Evolutionary conservation across 2,329 filamentous ascomycete genomes (phyloP), one percentile per base, ranked within the genome.

Genomic region (Colletotrichum euphorbiae): DNA sequence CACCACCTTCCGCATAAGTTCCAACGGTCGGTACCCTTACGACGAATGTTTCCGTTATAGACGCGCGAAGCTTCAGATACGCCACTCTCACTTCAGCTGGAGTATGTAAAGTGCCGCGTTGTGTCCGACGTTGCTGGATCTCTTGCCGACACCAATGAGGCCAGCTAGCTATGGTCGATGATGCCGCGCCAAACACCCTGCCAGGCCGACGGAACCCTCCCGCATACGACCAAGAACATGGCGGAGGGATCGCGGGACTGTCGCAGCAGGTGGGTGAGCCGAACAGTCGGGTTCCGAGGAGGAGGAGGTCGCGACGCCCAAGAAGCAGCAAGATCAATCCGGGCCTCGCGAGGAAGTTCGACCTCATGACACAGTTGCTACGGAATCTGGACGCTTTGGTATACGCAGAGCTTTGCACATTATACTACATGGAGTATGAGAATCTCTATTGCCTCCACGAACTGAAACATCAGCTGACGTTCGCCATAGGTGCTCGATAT

Each of bases 341-440:
- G 58, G 77, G 84, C 71, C 77, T 87, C 73, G 77, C 79, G 65
- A 89, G 85, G 77, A 90, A 90, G 81, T 80, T 88, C 63, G 79
- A 87, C 70, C 89, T 90, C 74, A 78, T 90, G 72, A 86, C 83
- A 45, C 84, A 89, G 72, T 80, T 91, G 69, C 85, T 89, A 72
- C 81, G 82, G 73, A 87, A 84, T 69, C 80, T 91, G 67, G 89
- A 92, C 79, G 84, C 86, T 73, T 74, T 91, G 51, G 85, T 90
- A 55, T 90, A 89, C 76, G 86, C 85, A 45, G 88, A 91, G 80
- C 80, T 91, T 64, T 89, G 87, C 73, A 83, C 85, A 48, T 73
- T 91, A 72, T 92, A 92, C 76, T 91, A 91, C 76, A 88, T 91
- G 85, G 90, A 92, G 89, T 91, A 81, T 28, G 28, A 85, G 58